phyloP scores from a whole-genome alignment of 163 green algal genomes.

The Scenedesmus sp. region DNA sequence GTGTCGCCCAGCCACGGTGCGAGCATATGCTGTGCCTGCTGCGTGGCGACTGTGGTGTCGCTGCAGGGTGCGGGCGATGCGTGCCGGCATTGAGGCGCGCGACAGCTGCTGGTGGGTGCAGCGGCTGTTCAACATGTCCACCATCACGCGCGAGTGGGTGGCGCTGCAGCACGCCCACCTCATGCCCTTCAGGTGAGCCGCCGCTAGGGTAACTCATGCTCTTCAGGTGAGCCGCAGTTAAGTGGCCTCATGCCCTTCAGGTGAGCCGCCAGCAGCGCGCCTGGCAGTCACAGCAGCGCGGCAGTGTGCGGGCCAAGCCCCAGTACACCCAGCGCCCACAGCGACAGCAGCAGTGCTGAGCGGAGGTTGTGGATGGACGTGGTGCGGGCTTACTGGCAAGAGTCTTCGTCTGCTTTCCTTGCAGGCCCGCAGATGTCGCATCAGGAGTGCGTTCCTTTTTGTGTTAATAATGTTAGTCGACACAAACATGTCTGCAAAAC shows the following conservation, averaged over 20 bases:
- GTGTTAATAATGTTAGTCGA: not conserved
- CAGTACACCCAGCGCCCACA: not conserved
- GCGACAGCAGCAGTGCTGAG: not conserved
- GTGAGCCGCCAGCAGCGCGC: slow-evolving; percentile 6
- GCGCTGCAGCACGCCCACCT: slow-evolving; percentile 83
- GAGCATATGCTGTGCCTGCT: not conserved
- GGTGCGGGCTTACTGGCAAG: not conserved
- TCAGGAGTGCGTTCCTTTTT: not conserved
- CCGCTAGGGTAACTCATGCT: too few relatives aligned
- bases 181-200: slow-evolving; percentile 74
- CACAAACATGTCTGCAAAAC: too few relatives aligned
- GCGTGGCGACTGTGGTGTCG: not conserved
- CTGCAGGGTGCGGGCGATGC: slow-evolving; percentile 61
- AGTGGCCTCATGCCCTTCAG: slow-evolving; percentile 81
- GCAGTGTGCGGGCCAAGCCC: not conserved
- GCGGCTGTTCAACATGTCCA: slow-evolving; percentile 87
- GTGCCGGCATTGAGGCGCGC: slow-evolving; percentile 55
- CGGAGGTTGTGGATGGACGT: not conserved
- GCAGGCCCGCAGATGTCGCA: not conserved
- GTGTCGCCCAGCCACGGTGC: not conserved
- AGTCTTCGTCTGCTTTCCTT: not conserved
- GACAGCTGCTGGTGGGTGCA: slow-evolving; percentile 80
- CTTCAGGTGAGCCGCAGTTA: too few relatives aligned
- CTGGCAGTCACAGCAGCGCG: not conserved
- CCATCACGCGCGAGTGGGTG: slow-evolving; percentile 91